These are phyloP conservation scores for Euphorbia celastroides DNA, from an alignment of 441 rosid genomes.

Conservation along the genomic window DNA sequence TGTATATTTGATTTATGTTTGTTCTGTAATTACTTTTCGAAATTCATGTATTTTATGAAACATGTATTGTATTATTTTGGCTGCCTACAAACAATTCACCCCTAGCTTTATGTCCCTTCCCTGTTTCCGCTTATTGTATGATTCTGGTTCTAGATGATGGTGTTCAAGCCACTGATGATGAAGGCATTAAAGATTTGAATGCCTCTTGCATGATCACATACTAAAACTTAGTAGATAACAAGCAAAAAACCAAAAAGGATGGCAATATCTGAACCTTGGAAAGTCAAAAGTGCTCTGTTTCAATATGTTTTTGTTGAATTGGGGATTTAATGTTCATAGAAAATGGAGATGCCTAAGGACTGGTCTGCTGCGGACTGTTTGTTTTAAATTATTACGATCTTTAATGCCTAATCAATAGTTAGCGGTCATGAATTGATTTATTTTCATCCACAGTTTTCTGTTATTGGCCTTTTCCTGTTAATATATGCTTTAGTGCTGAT, in stretches of 20 bases:
- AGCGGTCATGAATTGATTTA: too few species aligned
- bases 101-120: too few species aligned
- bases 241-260: too few species aligned
- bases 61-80: not conserved
- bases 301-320: not conserved
- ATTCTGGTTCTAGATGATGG: not conserved
- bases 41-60: not conserved
- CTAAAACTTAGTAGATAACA: too few species aligned
- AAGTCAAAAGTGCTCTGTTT: not conserved
- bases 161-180: not conserved
- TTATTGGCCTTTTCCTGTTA: not conserved
- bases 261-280: not conserved
- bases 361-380: not conserved
- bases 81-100: too few species aligned
- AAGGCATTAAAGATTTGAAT: not conserved
- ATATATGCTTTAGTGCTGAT: not conserved
- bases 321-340: not conserved
- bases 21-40: not conserved
- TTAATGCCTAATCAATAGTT: too few species aligned
- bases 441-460: not conserved
- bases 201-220: too few species aligned
- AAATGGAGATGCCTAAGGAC: not conserved
- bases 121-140: too few species aligned
- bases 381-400: not conserved
- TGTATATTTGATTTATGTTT: not conserved